These are phyloP conservation scores for Candida dendrica DNA, from an alignment of 805 yeast species.

Conservation along the genomic window DNA sequence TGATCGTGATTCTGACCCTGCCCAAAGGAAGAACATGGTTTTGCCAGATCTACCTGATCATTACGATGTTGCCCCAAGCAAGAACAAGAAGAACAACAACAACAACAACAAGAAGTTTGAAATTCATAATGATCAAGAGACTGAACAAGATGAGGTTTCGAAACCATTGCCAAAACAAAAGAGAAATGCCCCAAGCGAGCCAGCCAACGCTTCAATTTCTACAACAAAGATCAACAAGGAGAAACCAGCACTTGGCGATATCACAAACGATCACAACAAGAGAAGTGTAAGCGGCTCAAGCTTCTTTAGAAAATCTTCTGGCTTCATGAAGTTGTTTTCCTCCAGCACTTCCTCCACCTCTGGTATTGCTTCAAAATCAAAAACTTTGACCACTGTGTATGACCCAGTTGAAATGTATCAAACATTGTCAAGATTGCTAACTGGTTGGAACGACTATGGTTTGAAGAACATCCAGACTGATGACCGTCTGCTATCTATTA, in stretches of 20 bases:
- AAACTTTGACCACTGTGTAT: conserved; percentile 24
- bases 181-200: conserved; percentile 4
- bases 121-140: conserved; percentile 8
- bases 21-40: conserved; percentile 7
- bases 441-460: conserved; percentile 68
- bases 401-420: conserved; percentile 49
- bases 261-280: conserved; percentile 14
- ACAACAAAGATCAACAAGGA: conserved; percentile 8
- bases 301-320: conserved; percentile 21
- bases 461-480: conserved; percentile 46
- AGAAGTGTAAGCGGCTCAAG: conserved; percentile 15
- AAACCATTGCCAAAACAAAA: conserved; percentile 10
- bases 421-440: conserved; percentile 54
- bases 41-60: conserved; percentile 21
- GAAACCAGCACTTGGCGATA: conserved; percentile 11
- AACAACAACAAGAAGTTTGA: conserved; percentile 27
- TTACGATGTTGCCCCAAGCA: conserved; percentile 3
- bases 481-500: conserved; percentile 35
- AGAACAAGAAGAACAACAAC: conserved; percentile 12
- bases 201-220: conserved; percentile 9
- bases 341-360: conserved; percentile 9
- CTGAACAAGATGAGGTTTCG: conserved; percentile 7
- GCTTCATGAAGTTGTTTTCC: conserved; percentile 27
- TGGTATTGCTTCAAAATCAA: conserved; percentile 3
- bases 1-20: conserved; percentile 1